These are phyloP conservation scores for Mycena rebaudengoi DNA, from an alignment of 768 basidiomycete genomes.

Conservation along the genomic window DNA sequence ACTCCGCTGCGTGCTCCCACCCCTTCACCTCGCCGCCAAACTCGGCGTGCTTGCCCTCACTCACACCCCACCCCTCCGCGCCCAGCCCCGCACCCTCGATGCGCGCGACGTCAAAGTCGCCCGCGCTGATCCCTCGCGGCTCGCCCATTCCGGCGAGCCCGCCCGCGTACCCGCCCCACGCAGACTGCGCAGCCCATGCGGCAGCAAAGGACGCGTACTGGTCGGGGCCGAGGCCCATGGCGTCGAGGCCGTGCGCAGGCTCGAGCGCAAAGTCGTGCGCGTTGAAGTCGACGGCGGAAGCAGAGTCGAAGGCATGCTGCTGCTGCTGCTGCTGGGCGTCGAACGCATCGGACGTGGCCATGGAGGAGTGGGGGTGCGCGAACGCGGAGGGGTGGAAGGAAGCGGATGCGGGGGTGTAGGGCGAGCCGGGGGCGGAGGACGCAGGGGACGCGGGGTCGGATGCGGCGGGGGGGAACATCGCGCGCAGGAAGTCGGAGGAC, in stretches of 20 bases:
- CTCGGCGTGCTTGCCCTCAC: background rate
- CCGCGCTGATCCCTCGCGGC: background rate
- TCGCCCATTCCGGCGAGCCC: background rate
- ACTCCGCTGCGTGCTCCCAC: background rate
- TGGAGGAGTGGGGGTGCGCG: background rate
- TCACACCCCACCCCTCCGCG: background rate
- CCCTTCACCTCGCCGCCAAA: background rate
- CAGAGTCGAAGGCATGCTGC: background rate
- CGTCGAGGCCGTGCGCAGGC: background rate
- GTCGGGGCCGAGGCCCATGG: background rate
- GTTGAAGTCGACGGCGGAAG: background rate
- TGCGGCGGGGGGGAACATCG: conserved; percentile 47
- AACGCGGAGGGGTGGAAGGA: conserved; percentile 18
- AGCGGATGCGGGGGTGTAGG: conserved; percentile 14
- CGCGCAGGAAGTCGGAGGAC: conserved; percentile 60
- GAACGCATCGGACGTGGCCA: background rate
- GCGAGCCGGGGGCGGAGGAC: conserved; percentile 18
- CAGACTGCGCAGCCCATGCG: conserved; percentile 7
- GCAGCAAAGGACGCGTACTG: conserved; percentile 8
- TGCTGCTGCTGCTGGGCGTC: background rate
- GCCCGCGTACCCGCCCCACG: too few relatives aligned
- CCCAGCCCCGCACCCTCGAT: conserved; percentile 14
- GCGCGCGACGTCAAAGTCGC: conserved; percentile 22
- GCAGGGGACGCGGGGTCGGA: conserved; percentile 6
- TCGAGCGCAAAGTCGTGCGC: background rate